These are phyloP conservation scores for Scedosporium boydii DNA, from an alignment of 2,329 filamentous ascomycete genomes.

Conservation along the genomic window DNA sequence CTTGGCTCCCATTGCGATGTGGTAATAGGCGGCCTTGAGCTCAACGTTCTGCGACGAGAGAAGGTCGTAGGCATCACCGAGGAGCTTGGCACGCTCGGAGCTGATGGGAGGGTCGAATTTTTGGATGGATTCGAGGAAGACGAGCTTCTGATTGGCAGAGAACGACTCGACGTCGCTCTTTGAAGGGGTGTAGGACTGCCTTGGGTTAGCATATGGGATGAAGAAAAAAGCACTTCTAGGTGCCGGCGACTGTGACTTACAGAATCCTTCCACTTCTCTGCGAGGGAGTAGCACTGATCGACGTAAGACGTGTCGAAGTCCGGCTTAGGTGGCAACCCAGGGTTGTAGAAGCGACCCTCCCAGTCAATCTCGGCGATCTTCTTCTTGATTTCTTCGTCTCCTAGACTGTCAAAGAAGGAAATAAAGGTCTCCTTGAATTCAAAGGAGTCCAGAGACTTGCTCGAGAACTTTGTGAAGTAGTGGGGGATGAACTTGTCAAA, in stretches of 20 bases:
- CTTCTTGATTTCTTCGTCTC: conserved; percentile 52
- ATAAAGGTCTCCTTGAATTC: conserved; percentile 87
- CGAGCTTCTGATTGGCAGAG: conserved; percentile 79
- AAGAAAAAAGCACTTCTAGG: conserved; percentile 8
- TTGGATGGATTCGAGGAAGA: conserved; percentile 78
- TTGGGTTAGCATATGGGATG: background rate
- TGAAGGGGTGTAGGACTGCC: conserved; percentile 51
- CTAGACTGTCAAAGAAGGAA: conserved; percentile 64
- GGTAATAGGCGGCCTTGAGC: conserved; percentile 70
- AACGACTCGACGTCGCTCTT: conserved; percentile 62
- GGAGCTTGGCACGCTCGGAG: conserved; percentile 53
- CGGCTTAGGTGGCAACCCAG: conserved; percentile 83
- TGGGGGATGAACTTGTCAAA: conserved; percentile 95
- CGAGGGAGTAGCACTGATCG: conserved; percentile 74
- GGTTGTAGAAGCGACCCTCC: conserved; percentile 81
- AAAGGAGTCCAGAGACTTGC: conserved; percentile 83
- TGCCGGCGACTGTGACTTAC: conserved; percentile 28
- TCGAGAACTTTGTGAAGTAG: conserved; percentile 80
- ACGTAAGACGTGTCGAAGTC: conserved; percentile 83
- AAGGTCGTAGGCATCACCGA: conserved; percentile 70
- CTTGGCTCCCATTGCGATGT: conserved; percentile 66
- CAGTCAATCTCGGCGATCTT: conserved; percentile 72
- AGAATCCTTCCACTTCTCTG: conserved; percentile 66
- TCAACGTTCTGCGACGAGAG: conserved; percentile 75
- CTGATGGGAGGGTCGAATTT: conserved; percentile 55